Evolutionary conservation across 805 yeast genomes (phyloP), one percentile per base, ranked within the genome.

Genomic region (Zygotorulaspora chibaensis): DNA sequence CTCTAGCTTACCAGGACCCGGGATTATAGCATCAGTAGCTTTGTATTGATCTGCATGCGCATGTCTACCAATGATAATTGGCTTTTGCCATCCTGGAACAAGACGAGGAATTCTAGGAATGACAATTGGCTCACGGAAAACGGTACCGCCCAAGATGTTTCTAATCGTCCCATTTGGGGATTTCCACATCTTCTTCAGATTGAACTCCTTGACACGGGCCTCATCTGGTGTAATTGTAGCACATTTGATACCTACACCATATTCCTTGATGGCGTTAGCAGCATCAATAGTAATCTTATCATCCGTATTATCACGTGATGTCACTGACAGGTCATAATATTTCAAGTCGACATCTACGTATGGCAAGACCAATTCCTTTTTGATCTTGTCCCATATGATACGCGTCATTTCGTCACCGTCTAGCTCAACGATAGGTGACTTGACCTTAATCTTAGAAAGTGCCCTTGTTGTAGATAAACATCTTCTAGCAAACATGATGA

Each of bases 331-430:
- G 65, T 85, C 93, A 64, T 82, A 85, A 66, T 84, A 84, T 58
- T 84, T 82, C 65, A 85, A 71, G 54, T 84, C 88, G 36, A 85
- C 75, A 53, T 85, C 85, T 52, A 85, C 66, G 62, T 79, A 83
- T 7, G 91, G 93, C 49, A 70, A 62, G 58, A 85, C 76, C 56
- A 85, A 73, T 62, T 80, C 77, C 48, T 75, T 77, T 65, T 83
- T 84, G 69, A 85, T 85, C 58, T 77, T 72, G 52, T 79, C 75
- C 93, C 93, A 85, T 65, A 85, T 85, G 61, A 85, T 84, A 65
- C 91, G 73, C 52, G 93, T 85, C 91, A 83, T 84, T 65, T 85
- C 93, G 65, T 85, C 93, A 58, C 93, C 93, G 59, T 84, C 90
- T 61, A 85, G 63, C 55, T 85, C 93, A 46, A 85, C 93, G 51